These are phyloP conservation scores for Saitoella complicata DNA, from an alignment of 805 yeast species.

Conservation along the genomic window DNA sequence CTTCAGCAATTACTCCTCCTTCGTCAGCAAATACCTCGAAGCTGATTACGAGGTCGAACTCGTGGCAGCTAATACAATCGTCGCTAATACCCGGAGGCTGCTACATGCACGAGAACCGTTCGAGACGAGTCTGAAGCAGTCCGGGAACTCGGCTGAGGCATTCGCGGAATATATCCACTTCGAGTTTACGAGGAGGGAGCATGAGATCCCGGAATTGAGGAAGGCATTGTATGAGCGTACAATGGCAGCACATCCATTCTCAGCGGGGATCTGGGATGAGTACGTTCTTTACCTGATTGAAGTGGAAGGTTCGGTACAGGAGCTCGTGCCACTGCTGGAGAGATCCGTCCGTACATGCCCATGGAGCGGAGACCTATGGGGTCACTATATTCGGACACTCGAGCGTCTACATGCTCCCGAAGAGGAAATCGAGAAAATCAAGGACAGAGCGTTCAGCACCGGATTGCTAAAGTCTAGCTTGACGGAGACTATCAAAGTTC, in stretches of 20 bases:
- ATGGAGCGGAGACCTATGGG: slow-evolving; percentile 16
- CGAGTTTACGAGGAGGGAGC: slow-evolving; percentile 11
- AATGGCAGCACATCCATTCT: slow-evolving; percentile 5
- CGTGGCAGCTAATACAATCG: slow-evolving; percentile 14
- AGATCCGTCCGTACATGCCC: slow-evolving; percentile 17
- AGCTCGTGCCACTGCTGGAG: slow-evolving; percentile 5
- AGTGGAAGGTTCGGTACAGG: slow-evolving; percentile 1
- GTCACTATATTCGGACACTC: slow-evolving; percentile 9
- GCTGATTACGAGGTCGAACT: slow-evolving; percentile 16
- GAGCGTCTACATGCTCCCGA: slow-evolving; percentile 4
- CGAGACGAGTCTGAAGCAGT: slow-evolving; percentile 9
- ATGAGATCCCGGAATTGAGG: slow-evolving; percentile 8
- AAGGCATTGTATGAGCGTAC: slow-evolving; percentile 18
- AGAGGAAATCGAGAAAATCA: slow-evolving; percentile 3
- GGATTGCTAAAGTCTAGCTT: slow-evolving; percentile 3
- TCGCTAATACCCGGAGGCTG: slow-evolving; percentile 7
- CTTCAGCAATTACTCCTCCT: slow-evolving; percentile 16
- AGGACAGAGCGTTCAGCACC: slow-evolving; percentile 6
- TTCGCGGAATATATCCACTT: slow-evolving; percentile 17
- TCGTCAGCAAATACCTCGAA: slow-evolving; percentile 14
- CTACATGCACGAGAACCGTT: slow-evolving; percentile 6
- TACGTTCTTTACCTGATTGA: slow-evolving; percentile 16
- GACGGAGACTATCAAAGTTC: slow-evolving; percentile 6
- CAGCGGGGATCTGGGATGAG: slow-evolving; percentile 17
- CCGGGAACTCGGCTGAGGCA: slow-evolving; percentile 1